Percentiles rank a stretch among this genome's conserved stretches.
These are phyloP conservation scores for Gonium pectorale DNA, from an alignment of 139 green algal genomes.

Conservation along the genomic window DNA sequence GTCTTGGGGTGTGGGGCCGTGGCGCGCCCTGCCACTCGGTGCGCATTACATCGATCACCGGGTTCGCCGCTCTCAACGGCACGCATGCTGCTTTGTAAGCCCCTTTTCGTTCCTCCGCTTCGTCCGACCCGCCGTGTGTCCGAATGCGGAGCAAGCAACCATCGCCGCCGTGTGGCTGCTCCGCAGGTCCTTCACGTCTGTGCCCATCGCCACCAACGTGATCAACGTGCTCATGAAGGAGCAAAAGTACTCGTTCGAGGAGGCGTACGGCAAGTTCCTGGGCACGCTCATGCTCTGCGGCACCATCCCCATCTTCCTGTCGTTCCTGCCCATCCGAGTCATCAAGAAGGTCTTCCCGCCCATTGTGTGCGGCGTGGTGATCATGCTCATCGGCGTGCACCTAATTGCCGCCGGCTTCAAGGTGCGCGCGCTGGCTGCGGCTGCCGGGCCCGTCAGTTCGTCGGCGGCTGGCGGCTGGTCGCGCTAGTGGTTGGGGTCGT, in stretches of 20 bases:
- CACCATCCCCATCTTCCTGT: constrained; percentile 70
- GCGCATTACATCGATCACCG: no score
- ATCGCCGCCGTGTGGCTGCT: background rate
- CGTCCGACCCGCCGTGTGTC: no score
- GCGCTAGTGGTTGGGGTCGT: no score
- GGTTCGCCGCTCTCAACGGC: no score
- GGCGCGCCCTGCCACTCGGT: no score
- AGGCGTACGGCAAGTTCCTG: constrained; percentile 77
- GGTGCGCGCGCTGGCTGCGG: constrained; percentile 26
- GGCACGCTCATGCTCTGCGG: constrained; percentile 73
- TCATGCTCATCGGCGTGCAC: constrained; percentile 78
- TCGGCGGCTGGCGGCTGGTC: no score
- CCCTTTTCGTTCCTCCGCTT: no score
- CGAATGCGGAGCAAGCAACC: no score
- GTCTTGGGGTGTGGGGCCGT: no score
- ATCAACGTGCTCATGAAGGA: constrained; percentile 41
- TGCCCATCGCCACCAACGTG: constrained; percentile 63
- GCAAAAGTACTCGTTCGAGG: constrained; percentile 49
- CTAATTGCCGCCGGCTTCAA: constrained; percentile 75
- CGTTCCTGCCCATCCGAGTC: constrained; percentile 71
- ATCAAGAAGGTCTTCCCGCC: constrained; percentile 73
- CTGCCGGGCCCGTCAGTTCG: no score
- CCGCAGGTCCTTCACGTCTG: constrained; percentile 70
- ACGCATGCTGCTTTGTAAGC: no score
- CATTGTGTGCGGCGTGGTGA: constrained; percentile 73